Evolutionary conservation across 352 stramenopile species (phyloP).

Genomic region (Phytophthora agathidicida): DNA sequence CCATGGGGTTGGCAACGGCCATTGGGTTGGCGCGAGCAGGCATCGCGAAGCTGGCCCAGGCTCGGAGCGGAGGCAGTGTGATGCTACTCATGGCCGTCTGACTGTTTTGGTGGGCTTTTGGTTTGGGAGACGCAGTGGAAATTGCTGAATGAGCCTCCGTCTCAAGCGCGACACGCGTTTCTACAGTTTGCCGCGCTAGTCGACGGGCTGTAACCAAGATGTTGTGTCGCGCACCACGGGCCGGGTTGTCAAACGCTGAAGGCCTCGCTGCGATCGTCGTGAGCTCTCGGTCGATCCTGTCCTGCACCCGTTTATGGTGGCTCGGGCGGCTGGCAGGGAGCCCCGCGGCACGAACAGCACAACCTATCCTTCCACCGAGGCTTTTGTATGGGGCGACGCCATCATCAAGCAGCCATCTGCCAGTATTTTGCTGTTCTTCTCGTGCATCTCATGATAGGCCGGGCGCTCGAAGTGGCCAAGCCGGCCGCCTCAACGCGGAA

Average conservation of each 20-base stretch:
- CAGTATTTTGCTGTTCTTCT: conserved; percentile 18
- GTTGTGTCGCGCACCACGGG: too few species aligned
- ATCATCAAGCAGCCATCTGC: neutral
- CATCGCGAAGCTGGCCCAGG: conserved; percentile 13
- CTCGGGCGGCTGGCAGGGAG: conserved; percentile 9
- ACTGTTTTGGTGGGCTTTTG: conserved; percentile 1
- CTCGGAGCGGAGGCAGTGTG: conserved; percentile 14
- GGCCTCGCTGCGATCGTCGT: too few species aligned
- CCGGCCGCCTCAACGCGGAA: too few species aligned
- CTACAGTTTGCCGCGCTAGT: conserved; percentile 11
- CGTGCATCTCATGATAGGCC: conserved; percentile 35
- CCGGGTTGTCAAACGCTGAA: conserved; percentile 14
- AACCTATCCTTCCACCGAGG: conserved; percentile 19
- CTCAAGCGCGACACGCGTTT: conserved; percentile 14
- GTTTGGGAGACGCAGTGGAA: neutral
- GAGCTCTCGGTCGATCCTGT: conserved; percentile 17
- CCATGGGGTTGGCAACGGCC: conserved; percentile 2
- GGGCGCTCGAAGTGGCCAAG: conserved; percentile 3
- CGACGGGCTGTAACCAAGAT: conserved; percentile 25
- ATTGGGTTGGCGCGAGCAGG: conserved; percentile 1
- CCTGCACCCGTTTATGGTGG: conserved; percentile 8
- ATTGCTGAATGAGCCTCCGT: conserved; percentile 17
- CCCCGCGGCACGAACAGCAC: conserved; percentile 27
- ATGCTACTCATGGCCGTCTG: conserved; percentile 13
- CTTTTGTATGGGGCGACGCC: conserved; percentile 13